Percentiles rank a stretch among this genome's conserved stretches.
These are phyloP conservation scores for Gossypium lobatum DNA, from an alignment of 441 rosid species.

Conservation along the genomic window DNA sequence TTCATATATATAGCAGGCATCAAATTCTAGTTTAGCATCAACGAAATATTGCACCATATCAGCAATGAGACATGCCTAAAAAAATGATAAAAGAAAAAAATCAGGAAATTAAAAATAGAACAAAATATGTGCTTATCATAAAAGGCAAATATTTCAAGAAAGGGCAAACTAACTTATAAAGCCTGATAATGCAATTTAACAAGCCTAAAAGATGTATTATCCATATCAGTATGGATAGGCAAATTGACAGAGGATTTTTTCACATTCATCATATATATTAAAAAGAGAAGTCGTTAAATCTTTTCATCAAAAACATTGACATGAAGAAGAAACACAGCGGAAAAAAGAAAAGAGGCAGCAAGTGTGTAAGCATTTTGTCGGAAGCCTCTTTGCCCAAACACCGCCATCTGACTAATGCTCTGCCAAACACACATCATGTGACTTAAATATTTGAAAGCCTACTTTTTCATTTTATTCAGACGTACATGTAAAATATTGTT, in stretches of 20 bases:
- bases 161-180: neutral
- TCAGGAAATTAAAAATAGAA: neutral
- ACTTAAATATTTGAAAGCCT: neutral
- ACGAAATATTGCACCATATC: conserved; percentile 89
- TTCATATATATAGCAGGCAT: conserved; percentile 82
- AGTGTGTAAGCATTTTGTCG: neutral
- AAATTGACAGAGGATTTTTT: neutral
- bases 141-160: neutral
- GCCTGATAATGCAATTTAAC: neutral
- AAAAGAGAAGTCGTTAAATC: neutral
- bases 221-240: neutral
- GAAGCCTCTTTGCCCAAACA: neutral
- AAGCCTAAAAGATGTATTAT: neutral
- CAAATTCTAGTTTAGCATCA: conserved; percentile 91
- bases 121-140: neutral
- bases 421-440: neutral
- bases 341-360: neutral
- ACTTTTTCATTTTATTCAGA: neutral
- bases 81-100: conserved; percentile 9
- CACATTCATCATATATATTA: neutral
- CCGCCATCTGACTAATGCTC: neutral
- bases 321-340: neutral
- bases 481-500: neutral
- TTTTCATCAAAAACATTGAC: neutral
- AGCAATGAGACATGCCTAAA: conserved; percentile 90